Evolutionary conservation across 2,329 filamentous ascomycete species (phyloP).

Genomic region (Sclerotinia nivalis): DNA sequence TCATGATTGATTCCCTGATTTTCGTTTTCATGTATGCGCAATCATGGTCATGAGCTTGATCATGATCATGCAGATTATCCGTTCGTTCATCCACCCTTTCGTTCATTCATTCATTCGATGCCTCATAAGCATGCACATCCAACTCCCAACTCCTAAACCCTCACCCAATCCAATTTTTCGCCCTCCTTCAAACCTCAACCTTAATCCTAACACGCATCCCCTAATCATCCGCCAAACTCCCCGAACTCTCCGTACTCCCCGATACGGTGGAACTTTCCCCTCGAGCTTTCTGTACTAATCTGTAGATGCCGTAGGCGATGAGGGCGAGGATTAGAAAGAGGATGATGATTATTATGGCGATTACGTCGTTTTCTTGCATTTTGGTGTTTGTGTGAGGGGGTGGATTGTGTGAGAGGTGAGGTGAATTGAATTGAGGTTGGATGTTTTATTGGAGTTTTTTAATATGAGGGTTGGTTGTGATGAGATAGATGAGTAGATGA

Average conservation of each 20-base stretch:
- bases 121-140: not conserved
- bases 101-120: constrained; percentile 3
- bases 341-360: constrained; percentile 68
- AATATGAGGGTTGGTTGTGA: too few relatives aligned
- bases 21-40: not conserved
- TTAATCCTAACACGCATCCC: not conserved
- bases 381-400: constrained; percentile 37
- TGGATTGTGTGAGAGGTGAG: constrained; percentile 1
- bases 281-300: constrained; percentile 54
- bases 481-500: not conserved
- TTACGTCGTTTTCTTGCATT: constrained; percentile 67
- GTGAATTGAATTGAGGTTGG: not conserved
- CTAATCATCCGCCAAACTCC: constrained; percentile 39
- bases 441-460: not conserved
- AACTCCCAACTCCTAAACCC: not conserved
- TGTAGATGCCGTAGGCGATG: constrained; percentile 65
- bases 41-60: too few relatives aligned
- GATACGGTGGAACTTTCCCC: constrained; percentile 28
- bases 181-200: not conserved
- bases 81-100: not conserved
- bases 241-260: constrained; percentile 26
- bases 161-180: not conserved
- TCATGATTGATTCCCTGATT: too few relatives aligned
- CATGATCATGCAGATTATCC: not conserved
- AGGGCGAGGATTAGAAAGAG: constrained; percentile 62